These are phyloP conservation scores for Lachnum nothofagi DNA, from an alignment of 2,329 filamentous ascomycete species.

Conservation along the genomic window DNA sequence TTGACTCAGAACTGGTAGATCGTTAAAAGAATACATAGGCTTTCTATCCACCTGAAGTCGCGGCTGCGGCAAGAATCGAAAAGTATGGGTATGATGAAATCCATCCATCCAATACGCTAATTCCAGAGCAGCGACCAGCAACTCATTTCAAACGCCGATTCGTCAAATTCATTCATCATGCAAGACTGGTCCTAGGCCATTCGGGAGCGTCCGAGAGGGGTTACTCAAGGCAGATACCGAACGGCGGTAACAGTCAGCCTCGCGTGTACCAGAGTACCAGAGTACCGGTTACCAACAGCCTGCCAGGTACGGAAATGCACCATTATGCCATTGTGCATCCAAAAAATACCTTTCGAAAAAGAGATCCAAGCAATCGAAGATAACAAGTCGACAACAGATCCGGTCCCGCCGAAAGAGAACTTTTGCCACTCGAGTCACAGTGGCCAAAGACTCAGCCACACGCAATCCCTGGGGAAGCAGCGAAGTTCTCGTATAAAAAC, in stretches of 20 bases:
- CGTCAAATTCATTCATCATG: not conserved
- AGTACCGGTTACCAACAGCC: not conserved
- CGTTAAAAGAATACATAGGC: not conserved
- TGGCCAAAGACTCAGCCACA: slow-evolving; percentile 4
- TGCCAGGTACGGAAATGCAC: not conserved
- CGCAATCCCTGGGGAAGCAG: not conserved
- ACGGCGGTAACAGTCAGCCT: not conserved
- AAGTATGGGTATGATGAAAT: not conserved
- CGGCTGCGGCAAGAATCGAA: not conserved
- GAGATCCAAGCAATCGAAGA: not conserved
- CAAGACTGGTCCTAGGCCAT: not conserved
- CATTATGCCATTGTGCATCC: too few species aligned
- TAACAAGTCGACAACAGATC: not conserved
- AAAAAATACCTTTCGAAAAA: not conserved
- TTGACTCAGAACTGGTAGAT: not conserved
- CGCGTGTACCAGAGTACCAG: not conserved
- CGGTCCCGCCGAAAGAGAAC: not conserved
- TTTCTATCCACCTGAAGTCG: not conserved
- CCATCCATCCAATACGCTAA: not conserved
- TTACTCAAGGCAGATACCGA: not conserved
- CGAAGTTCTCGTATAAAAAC: not conserved
- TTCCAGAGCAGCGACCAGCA: not conserved
- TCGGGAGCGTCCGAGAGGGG: not conserved
- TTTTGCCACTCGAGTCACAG: slow-evolving; percentile 1
- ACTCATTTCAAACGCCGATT: not conserved